Percentiles rank a stretch among this genome's conserved stretches.
phyloP scores from a whole-genome alignment of 2,329 filamentous ascomycete species.

The Penicillium vulpinum region DNA sequence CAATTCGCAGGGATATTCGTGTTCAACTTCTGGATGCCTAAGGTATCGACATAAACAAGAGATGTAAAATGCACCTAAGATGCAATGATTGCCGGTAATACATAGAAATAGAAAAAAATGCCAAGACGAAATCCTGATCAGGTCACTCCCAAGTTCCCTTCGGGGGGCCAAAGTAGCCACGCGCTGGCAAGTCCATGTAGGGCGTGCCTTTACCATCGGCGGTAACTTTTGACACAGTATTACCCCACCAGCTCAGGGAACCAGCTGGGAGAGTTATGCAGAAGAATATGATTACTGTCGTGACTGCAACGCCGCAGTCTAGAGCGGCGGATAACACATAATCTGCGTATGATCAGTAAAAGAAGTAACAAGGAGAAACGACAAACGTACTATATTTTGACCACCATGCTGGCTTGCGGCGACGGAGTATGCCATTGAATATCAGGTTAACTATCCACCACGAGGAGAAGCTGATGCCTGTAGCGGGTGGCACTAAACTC shows the following conservation, averaged over 20 bases:
- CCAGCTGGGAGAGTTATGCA: conserved; percentile 45
- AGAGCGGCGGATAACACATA: conserved; percentile 49
- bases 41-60: not conserved
- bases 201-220: conserved; percentile 45
- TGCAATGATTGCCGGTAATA: not conserved
- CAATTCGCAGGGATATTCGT: not conserved
- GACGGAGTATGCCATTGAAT: conserved; percentile 49
- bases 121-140: not conserved
- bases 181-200: conserved; percentile 29
- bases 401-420: conserved; percentile 50
- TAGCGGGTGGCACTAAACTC: conserved; percentile 66
- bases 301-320: conserved; percentile 45
- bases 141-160: conserved; percentile 30
- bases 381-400: conserved; percentile 45
- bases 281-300: conserved; percentile 48
- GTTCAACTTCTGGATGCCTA: not conserved
- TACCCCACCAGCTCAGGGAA: conserved; percentile 46
- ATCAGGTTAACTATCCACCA: conserved; percentile 58
- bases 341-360: conserved; percentile 25
- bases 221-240: conserved; percentile 38
- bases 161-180: conserved; percentile 34
- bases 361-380: not conserved
- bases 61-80: not conserved
- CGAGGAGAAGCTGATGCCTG: conserved; percentile 68
- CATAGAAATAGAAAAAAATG: not conserved